Evolutionary conservation across 179 eudicot genomes (phyloP), one percentile per base, ranked within the genome.

Genomic region (Camellia oleifera): DNA sequence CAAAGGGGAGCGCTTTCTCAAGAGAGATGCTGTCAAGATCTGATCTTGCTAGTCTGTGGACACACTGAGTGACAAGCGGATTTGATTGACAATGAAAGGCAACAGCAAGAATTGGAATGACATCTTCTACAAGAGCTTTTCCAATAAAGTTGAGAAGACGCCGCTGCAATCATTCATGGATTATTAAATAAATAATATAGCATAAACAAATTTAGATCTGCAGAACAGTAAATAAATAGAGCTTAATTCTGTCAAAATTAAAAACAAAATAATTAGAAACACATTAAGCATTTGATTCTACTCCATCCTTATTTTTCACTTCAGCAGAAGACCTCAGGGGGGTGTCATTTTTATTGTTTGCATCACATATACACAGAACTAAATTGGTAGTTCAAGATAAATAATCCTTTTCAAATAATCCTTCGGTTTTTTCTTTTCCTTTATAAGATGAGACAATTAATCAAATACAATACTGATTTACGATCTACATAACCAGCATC

Each of bases 61-160:
- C 75, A 74, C 91, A 87, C 23, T 77, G 83, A 58, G 84, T 42
- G 20, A 85, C 74, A 76, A 85, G 85, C 65, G 80, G 80, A 32
- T 18, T 73, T 56, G 77, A 68, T 78, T 85, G 81, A 45, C 89
- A 85, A 71, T 82, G 84, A 56, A 58, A 78, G 65, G 89, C 91
- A 11, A 83, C 88, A 0, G 58, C 9, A 65, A 85, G 80, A 48
- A 88, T 83, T 2, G 84, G 87, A 50, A 88, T 81, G 44, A 88
- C 82, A 69, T 88, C 91, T 80, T 88, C 91, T 32, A 82, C 85
- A 65, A 80, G 75, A 60, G 91, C 91, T 80, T 87, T 88, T 63
- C 77, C 87, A 54, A 87, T 81, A 80, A 88, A 87, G 62, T 84
- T 84, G 11, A 85, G 77, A 81, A 88, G 91, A 50, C 82, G 89